Evolutionary conservation across 345 rosid genomes (phyloP), one percentile per base, ranked within the genome.

Genomic region (Acer saccharum): DNA sequence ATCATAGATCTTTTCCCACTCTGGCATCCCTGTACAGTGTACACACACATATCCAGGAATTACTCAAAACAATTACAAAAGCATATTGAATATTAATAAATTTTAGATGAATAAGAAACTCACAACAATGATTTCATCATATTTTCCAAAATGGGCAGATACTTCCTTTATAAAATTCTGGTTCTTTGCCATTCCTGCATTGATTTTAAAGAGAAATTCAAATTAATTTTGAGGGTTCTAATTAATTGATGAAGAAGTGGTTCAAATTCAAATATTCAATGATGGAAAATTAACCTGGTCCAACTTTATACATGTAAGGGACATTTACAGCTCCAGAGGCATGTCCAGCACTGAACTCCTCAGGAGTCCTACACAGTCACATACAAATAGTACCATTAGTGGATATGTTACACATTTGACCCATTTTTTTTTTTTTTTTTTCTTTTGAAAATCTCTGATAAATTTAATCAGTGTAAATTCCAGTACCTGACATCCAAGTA

Each of bases 61-160:
- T 65, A 57, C 61, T 16, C 35, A 35, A 61, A 25, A 14, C 6
- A 35, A 35, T 4, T 21, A n/a, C 52, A 7, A 17, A 17, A 57
- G 25, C 50, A 39, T 18, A 27, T 29, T 18, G 3, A 21, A 71
- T 18, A 14, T 14, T 57, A 17, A 23, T 14, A 39, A 54, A 58
- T 7, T 13, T 39, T 43, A n/a, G 68, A 41, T 25, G 3, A 35
- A 27, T 17, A 80, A 79, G 4, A n/a, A 60, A 78, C 93, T 46
- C 81, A 95, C 99, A 27, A 93, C 88, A 76, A 95, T 86, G 70
- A 95, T 87, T 72, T 95, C 99, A 82, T 91, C 94, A 44, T 90
- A 86, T 83, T 89, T 87, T 63, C 88, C 88, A 65, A 92, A 93
- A 68, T 79, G 87, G 13, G 81, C 61, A 3, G 87, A 85, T 39